Conservation (phyloP, 148 eudicot genomes). For the Rhododendron kiyosumense region DNA sequence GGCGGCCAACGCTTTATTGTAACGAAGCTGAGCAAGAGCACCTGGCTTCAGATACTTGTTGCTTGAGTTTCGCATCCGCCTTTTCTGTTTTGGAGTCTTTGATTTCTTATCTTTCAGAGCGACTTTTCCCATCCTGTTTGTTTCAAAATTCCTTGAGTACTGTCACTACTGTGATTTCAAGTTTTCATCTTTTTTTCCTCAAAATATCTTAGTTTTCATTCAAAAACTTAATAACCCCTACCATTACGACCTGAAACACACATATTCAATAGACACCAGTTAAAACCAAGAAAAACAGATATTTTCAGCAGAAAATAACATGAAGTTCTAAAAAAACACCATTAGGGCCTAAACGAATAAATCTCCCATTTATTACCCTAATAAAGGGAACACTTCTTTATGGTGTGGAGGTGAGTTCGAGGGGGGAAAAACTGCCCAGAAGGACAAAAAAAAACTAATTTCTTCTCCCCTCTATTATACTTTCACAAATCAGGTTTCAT, state of each 20-base stretch:
- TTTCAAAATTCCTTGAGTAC: neutral
- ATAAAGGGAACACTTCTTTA: too few species aligned
- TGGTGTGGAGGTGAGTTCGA: neutral
- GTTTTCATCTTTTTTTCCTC: neutral
- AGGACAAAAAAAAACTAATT: neutral
- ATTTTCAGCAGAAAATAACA: neutral
- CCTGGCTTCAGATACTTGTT: conserved; percentile 80
- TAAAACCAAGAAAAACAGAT: neutral
- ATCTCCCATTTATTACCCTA: neutral
- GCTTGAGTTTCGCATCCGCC: conserved; percentile 37
- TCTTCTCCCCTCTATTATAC: neutral
- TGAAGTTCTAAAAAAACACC: neutral
- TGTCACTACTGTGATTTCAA: neutral
- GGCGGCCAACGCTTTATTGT: conserved; percentile 47
- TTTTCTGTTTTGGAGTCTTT: conserved; percentile 53
- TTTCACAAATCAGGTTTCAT: neutral
- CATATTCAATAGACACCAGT: neutral
- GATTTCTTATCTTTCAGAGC: conserved; percentile 50
- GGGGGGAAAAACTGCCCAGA: neutral
- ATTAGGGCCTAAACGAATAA: neutral
- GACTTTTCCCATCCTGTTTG: conserved; percentile 59
- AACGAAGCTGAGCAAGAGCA: conserved; percentile 78
- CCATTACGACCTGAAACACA: neutral
- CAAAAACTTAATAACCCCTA: neutral
- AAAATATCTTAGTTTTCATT: neutral